These are phyloP conservation scores for Echites panduratus DNA, from an alignment of 257 asterid genomes.

Conservation along the genomic window DNA sequence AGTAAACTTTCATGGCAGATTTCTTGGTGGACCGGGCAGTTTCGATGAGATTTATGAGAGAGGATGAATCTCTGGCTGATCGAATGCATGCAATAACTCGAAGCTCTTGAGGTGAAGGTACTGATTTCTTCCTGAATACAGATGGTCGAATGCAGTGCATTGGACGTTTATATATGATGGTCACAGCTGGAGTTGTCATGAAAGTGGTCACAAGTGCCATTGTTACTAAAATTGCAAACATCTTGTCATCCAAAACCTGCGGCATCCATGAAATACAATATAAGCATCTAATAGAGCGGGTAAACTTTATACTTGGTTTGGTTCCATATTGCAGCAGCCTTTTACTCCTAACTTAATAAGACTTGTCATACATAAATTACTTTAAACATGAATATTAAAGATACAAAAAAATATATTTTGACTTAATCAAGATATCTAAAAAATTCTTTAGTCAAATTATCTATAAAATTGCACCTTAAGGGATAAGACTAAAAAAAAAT, in stretches of 20 bases:
- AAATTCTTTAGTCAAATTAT: too few relatives aligned
- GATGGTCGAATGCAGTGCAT: slow-evolving; percentile 12
- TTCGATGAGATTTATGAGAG: slow-evolving; percentile 39
- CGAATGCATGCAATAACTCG: slow-evolving; percentile 45
- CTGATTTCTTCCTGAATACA: background rate
- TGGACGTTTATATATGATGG: slow-evolving; percentile 46
- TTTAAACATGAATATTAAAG: too few relatives aligned
- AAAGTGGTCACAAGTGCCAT: slow-evolving; percentile 71
- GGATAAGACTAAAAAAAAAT: too few relatives aligned
- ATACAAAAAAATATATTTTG: too few relatives aligned
- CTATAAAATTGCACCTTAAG: too few relatives aligned
- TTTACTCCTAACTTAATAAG: too few relatives aligned
- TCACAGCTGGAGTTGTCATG: slow-evolving; percentile 55
- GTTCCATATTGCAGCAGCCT: too few relatives aligned
- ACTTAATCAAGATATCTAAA: too few relatives aligned
- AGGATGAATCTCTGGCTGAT: slow-evolving; percentile 37
- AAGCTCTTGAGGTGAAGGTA: slow-evolving; percentile 18
- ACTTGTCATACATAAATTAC: too few relatives aligned
- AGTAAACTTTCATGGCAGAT: slow-evolving; percentile 35
- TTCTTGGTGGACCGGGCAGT: slow-evolving; percentile 28
- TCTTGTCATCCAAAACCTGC: slow-evolving; percentile 61
- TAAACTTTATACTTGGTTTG: too few relatives aligned
- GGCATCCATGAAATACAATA: too few relatives aligned
- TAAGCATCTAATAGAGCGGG: too few relatives aligned
- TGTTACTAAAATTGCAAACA: slow-evolving; percentile 53